Evolutionary conservation across 2,329 filamentous ascomycete genomes (phyloP), one percentile per base, ranked within the genome.

Genomic region (Simplicillium sp.): DNA sequence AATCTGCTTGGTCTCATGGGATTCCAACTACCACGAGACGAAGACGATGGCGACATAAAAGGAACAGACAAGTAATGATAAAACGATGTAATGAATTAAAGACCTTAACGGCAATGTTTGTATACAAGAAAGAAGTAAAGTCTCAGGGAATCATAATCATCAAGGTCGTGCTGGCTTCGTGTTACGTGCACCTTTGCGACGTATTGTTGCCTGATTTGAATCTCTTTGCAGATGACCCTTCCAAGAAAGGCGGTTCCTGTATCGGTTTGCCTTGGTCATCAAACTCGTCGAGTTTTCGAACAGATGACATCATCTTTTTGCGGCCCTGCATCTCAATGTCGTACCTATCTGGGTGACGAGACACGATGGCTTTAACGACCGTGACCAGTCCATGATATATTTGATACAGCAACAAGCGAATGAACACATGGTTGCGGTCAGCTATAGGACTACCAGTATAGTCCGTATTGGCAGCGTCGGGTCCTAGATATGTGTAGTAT

Each of bases 1-100:
- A 97, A 96, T 56, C 67, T 98, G 45, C 72, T 98, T 53, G 82
- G 81, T 7, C 75, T 94, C 64, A 84, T 97, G 82, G 88, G 88
- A 1, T 68, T 96, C 48, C 73, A 77, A 33, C 67, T 96, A 44
- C 90, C 90, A 0, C 73, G 84, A 44, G 87, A 94, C 53, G 87
- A 90, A 45, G 80, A 75, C 18, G 73, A 77, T 29, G 64, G 64
- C 1, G 58, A 63, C 6, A 55, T 47, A 0, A 49, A 54, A 3
- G 53, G 55, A 4, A 44, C 53, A 9, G 47, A 56, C 4, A 37
- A 44, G 12, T 17, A 34, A 37, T 20, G 18, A 25, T n/a, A 25
- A 9, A 9, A 25, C 20, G 9, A 25, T 25, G 20, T 25, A 25
- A 25, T 25, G 20, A 25, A 25, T 25, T 25, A 25, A 25, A 25